Evolutionary conservation across 75 land plant species (phyloP).

Genomic region (Cryptomeria japonica): DNA sequence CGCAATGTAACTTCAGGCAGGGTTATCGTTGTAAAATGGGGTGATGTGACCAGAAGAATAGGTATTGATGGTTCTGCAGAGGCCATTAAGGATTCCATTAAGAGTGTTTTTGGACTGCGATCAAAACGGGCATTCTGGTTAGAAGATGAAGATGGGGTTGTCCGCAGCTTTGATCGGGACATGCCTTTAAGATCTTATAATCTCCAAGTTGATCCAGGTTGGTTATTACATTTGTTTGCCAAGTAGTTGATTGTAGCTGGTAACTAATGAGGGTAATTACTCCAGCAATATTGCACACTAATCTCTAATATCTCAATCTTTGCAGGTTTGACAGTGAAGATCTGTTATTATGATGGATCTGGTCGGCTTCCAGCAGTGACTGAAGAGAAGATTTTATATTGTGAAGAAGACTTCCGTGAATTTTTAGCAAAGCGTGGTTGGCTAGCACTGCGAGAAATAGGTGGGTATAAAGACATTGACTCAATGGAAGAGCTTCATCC

Average conservation of each 20-base stretch:
- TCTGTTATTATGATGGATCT: slow-evolving; percentile 29
- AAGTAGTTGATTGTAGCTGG: background rate
- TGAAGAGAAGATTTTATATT: slow-evolving; percentile 36
- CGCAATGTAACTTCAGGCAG: slow-evolving; percentile 22
- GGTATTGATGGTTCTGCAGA: slow-evolving; percentile 55
- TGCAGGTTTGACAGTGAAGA: slow-evolving; percentile 42
- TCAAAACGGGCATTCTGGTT: slow-evolving; percentile 57
- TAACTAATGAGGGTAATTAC: background rate
- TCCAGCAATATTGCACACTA: background rate
- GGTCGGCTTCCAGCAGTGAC: slow-evolving; percentile 16
- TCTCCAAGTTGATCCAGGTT: slow-evolving; percentile 43
- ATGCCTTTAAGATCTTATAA: slow-evolving; percentile 46
- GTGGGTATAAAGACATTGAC: slow-evolving; percentile 38
- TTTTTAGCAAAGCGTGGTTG: slow-evolving; percentile 42
- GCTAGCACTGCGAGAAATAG: slow-evolving; percentile 43
- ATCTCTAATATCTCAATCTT: background rate
- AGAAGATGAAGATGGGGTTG: slow-evolving; percentile 55
- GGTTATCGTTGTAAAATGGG: slow-evolving; percentile 42
- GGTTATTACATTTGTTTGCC: background rate
- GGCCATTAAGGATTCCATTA: slow-evolving; percentile 51
- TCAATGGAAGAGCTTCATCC: slow-evolving; percentile 32
- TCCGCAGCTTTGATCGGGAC: slow-evolving; percentile 46
- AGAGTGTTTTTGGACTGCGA: slow-evolving; percentile 41
- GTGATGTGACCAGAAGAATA: slow-evolving; percentile 37
- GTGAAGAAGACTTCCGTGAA: slow-evolving; percentile 48